These are phyloP conservation scores for Phytophthora chlamydospora DNA, from an alignment of 352 stramenopile species.

Conservation along the genomic window DNA sequence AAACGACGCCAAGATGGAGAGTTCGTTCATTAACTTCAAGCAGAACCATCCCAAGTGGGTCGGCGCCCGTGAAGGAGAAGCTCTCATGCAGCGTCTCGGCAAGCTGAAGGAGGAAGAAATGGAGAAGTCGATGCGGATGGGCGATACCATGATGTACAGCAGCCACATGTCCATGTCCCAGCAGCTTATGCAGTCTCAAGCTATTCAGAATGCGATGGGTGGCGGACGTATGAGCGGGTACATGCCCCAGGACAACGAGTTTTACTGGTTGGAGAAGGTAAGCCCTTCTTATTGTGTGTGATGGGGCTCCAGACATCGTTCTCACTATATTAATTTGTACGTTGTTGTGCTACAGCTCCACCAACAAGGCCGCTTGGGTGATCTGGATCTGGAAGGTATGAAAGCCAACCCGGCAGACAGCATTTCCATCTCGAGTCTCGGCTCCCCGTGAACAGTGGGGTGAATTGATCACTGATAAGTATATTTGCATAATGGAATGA, in stretches of 20 bases:
- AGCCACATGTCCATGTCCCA: slow-evolving; percentile 84
- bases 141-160: slow-evolving; percentile 83
- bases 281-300: neutral
- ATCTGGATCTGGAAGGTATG: slow-evolving; percentile 45
- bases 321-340: slow-evolving; percentile 8
- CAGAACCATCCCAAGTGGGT: slow-evolving; percentile 90
- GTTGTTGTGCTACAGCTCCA: slow-evolving; percentile 50
- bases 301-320: slow-evolving; percentile 2
- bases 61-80: slow-evolving; percentile 74
- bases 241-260: slow-evolving; percentile 82
- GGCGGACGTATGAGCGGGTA: slow-evolving; percentile 49
- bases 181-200: slow-evolving; percentile 87
- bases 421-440: slow-evolving; percentile 61
- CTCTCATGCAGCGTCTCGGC: slow-evolving; percentile 66
- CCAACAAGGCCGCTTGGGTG: slow-evolving; percentile 57
- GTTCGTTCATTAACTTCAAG: slow-evolving; percentile 97
- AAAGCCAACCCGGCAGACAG: slow-evolving; percentile 43
- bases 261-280: slow-evolving; percentile 91
- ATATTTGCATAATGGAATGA: slow-evolving; percentile 28
- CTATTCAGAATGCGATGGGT: slow-evolving; percentile 80
- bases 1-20: slow-evolving; percentile 96
- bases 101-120: slow-evolving; percentile 85
- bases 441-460: slow-evolving; percentile 32
- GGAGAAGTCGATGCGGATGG: slow-evolving; percentile 87
- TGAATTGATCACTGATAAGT: slow-evolving; percentile 16